Evolutionary conservation across 139 green algal species (phyloP).

Genomic region (Monoraphidium neglectum): DNA sequence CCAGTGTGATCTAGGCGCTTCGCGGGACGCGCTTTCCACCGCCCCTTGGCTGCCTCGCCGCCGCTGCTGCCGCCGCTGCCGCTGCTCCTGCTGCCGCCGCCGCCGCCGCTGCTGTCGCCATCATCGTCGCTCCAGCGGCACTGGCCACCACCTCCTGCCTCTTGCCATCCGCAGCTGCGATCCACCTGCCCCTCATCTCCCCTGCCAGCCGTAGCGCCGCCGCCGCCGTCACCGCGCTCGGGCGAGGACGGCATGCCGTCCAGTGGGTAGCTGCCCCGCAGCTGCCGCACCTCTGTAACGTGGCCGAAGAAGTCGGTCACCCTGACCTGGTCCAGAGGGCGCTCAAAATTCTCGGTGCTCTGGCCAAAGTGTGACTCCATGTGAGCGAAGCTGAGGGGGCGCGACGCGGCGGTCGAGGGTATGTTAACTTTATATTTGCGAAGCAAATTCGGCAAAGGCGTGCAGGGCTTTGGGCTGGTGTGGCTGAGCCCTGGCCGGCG

Average conservation of each 20-base stretch:
- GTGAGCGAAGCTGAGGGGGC: constrained; percentile 22
- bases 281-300: background rate
- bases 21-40: no score
- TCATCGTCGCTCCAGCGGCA: background rate
- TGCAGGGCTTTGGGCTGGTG: background rate
- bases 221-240: background rate
- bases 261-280: background rate
- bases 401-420: no score
- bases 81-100: constrained; percentile 1
- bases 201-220: background rate
- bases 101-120: background rate
- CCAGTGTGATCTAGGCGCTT: no score
- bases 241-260: no score
- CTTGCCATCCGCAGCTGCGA: no score
- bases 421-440: background rate
- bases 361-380: constrained; percentile 38
- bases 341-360: constrained; percentile 9
- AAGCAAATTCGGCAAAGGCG: background rate
- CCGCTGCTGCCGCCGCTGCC: constrained; percentile 3
- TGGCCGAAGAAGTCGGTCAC: constrained; percentile 50
- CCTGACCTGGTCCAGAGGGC: constrained; percentile 17
- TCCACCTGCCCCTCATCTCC: background rate
- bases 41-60: background rate
- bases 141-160: background rate
- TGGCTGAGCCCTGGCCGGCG: background rate